Evolutionary conservation across 2,329 filamentous ascomycete genomes (phyloP).

Genomic region (Colletotrichum tropicicola): DNA sequence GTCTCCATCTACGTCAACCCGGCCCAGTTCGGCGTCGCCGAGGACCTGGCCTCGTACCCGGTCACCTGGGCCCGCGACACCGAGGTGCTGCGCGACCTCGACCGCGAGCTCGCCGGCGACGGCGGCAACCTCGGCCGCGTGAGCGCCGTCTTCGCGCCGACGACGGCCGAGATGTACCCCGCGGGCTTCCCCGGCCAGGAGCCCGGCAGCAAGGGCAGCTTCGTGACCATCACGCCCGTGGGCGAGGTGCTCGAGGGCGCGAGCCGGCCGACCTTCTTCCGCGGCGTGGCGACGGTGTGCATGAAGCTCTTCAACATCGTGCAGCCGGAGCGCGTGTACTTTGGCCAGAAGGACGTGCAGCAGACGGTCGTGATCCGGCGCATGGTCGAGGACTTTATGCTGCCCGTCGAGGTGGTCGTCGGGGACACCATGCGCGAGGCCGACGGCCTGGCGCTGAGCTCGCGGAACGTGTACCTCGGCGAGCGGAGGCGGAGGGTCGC

Average conservation of each 20-base stretch:
- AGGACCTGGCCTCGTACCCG: constrained; percentile 90
- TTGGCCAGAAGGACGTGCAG: constrained; percentile 98
- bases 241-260: constrained; percentile 84
- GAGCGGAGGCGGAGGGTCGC: constrained; percentile 75
- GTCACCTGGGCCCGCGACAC: constrained; percentile 87
- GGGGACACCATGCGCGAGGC: constrained; percentile 77
- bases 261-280: constrained; percentile 92
- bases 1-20: constrained; percentile 97
- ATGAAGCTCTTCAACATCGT: constrained; percentile 74
- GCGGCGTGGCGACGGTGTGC: constrained; percentile 94
- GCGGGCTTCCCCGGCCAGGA: constrained; percentile 78
- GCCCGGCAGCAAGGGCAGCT: constrained; percentile 81
- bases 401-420: constrained; percentile 79
- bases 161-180: constrained; percentile 87
- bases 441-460: constrained; percentile 91
- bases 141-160: constrained; percentile 86
- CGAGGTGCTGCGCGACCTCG: constrained; percentile 70
- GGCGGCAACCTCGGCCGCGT: constrained; percentile 72
- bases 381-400: constrained; percentile 87
- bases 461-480: constrained; percentile 92
- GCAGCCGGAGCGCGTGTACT: constrained; percentile 78
- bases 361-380: constrained; percentile 90
- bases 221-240: constrained; percentile 90
- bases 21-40: constrained; percentile 89
- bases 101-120: constrained; percentile 75